Percentiles rank a stretch among this genome's conserved stretches.
Conservation (phyloP, 73 alveolate genomes). For the Paramecium pentaurelia region DNA sequence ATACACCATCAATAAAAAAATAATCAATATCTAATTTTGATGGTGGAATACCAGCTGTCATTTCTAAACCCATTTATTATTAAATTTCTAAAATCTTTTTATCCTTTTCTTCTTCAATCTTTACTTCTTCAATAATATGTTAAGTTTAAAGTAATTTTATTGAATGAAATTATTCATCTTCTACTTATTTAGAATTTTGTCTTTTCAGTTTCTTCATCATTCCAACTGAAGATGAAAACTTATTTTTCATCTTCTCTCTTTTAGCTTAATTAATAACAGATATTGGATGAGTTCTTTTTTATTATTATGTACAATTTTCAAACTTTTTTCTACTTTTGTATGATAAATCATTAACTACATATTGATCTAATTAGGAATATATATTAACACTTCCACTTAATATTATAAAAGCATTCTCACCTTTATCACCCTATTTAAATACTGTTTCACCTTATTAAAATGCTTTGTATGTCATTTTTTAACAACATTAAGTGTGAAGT, state of each 20-base stretch:
- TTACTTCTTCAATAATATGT: conserved; percentile 22
- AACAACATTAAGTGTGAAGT: conserved; percentile 21
- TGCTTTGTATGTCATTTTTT: conserved; percentile 16
- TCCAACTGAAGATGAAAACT: background rate
- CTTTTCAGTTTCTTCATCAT: conserved; percentile 8
- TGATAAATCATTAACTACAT: background rate
- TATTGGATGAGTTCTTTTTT: conserved; percentile 1
- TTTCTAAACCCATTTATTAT: conserved; percentile 1
- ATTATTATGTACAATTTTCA: background rate
- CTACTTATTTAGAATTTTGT: background rate
- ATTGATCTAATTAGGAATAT: background rate
- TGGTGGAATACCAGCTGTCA: conserved; percentile 44
- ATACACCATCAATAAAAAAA: conserved; percentile 35
- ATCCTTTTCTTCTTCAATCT: conserved; percentile 23
- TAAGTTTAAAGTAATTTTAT: background rate
- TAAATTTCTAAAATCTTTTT: background rate
- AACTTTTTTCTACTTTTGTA: background rate
- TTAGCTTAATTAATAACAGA: conserved; percentile 24
- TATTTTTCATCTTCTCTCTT: background rate
- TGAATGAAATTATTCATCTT: background rate
- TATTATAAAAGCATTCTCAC: conserved; percentile 27
- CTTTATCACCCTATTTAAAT: conserved; percentile 32
- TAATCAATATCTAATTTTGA: background rate
- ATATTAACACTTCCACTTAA: conserved; percentile 27
- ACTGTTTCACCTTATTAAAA: conserved; percentile 20